These are phyloP conservation scores for Catenaria anguillulae DNA, from an alignment of 371 early-diverging fungal genomes.

Conservation along the genomic window DNA sequence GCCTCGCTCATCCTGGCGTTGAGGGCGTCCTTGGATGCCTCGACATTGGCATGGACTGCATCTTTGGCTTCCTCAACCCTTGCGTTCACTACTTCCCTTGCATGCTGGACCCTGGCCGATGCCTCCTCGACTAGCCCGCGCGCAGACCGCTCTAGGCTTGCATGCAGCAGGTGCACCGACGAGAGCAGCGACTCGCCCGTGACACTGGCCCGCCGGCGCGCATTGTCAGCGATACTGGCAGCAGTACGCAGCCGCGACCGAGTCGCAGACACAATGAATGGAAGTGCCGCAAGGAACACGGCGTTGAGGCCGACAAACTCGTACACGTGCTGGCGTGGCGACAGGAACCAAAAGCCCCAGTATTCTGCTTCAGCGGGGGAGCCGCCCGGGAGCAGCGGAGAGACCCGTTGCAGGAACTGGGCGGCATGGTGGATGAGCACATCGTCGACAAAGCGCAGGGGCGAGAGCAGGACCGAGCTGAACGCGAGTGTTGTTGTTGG, in stretches of 20 bases:
- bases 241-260: too few relatives aligned
- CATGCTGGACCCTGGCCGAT: too few relatives aligned
- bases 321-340: slow-evolving; percentile 4
- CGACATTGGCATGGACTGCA: too few relatives aligned
- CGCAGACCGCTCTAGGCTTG: too few relatives aligned
- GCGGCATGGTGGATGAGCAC: neutral
- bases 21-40: neutral
- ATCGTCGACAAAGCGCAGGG: too few relatives aligned
- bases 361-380: neutral
- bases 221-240: too few relatives aligned
- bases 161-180: neutral
- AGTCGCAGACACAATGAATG: neutral
- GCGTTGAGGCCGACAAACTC: slow-evolving; percentile 5
- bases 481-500: too few relatives aligned
- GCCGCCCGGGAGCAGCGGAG: neutral
- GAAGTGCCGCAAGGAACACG: neutral
- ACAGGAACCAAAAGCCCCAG: slow-evolving; percentile 5
- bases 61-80: too few relatives aligned
- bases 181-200: neutral
- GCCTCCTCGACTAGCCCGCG: too few relatives aligned
- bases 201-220: too few relatives aligned
- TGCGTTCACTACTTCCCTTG: too few relatives aligned
- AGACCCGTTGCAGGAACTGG: neutral
- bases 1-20: neutral
- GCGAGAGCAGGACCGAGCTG: too few relatives aligned